Evolutionary conservation across 1,284 basidiomycete genomes (phyloP), one percentile per base, ranked within the genome.

Genomic region (Malassezia brasiliensis): DNA sequence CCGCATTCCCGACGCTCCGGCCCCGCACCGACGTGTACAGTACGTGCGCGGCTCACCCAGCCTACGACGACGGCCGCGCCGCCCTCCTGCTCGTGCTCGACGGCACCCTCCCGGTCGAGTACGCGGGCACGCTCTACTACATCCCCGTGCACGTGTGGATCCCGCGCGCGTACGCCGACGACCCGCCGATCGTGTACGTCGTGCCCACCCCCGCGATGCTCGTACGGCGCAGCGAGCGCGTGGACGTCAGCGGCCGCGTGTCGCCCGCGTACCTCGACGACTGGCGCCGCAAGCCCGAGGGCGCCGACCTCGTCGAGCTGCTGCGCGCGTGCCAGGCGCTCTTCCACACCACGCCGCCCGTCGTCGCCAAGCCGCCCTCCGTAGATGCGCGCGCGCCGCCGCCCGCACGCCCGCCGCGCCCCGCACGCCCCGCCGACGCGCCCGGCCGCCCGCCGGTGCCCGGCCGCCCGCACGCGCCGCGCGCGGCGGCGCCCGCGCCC

Each of bases 191-290:
- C 66, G 81, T 82, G n/a, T 96, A 89, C 77, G 91, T 99, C 60
- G 85, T 88, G 11, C 93, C 94, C n/a, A 96, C 90, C 0, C 81
- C 79, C 47, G 85, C 88, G 65, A 91, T 98, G 86, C 83, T 90
- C 55, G 83, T 99, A 62, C 83, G 85, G 60, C 81, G 86, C 25
- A 82, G 85, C 12, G 81, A 79, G 46, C 79, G 83, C 65, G 80
- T 96, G 61, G 90, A 96, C 66, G 82, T 85, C 45, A 88, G 87
- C 68, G 94, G 94, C n/a, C 9, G 79, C 80, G 62, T 88, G 66
- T 76, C 75, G 37, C 78, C 82, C 41, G 81, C 83, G 36, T 91
- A 90, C 74, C 73, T 86, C 36, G 79, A 79, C 34, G 78, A 83
- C 54, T 96, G 94, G 93, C 86, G 75, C 83, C 79, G 73, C 75